These are phyloP conservation scores for Omphalotus guepiniiformis DNA, from an alignment of 768 basidiomycete species.

Conservation along the genomic window DNA sequence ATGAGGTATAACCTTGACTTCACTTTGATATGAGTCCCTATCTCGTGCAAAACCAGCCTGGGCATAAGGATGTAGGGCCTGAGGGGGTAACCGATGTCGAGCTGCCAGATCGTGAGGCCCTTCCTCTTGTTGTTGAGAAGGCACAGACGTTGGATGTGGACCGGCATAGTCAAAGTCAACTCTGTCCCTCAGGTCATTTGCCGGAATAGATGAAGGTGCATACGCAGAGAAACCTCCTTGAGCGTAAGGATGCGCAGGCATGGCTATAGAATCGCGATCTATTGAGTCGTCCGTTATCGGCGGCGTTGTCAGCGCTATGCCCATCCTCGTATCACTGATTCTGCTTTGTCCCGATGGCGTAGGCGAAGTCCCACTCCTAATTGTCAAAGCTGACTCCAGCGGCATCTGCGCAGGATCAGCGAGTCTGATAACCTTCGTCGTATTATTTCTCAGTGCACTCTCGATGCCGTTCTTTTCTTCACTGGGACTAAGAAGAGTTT, in stretches of 20 bases:
- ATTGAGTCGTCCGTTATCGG: constrained; percentile 21
- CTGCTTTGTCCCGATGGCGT: constrained; percentile 25
- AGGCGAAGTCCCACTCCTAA: constrained; percentile 20
- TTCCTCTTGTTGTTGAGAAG: background rate
- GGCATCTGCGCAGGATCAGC: constrained; percentile 38
- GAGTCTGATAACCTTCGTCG: constrained; percentile 37
- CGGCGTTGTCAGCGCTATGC: constrained; percentile 34
- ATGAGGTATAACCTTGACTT: constrained; percentile 28
- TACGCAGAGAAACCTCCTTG: constrained; percentile 33
- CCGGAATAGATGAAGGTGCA: constrained; percentile 9
- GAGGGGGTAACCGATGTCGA: constrained; percentile 34
- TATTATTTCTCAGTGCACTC: constrained; percentile 33
- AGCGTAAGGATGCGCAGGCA: constrained; percentile 48
- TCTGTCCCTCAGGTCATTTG: constrained; percentile 14
- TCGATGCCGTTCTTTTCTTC: constrained; percentile 31
- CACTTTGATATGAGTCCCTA: constrained; percentile 31
- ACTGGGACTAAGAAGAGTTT: constrained; percentile 13
- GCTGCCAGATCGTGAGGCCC: background rate
- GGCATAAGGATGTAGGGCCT: constrained; percentile 44
- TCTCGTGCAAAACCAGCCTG: constrained; percentile 18
- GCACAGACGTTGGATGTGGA: constrained; percentile 22
- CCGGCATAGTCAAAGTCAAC: constrained; percentile 27
- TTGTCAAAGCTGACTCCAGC: constrained; percentile 17
- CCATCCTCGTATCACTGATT: constrained; percentile 27
- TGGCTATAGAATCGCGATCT: constrained; percentile 27